Conservation (phyloP, 2,329 filamentous ascomycete genomes). For the Exophiala sp. region DNA sequence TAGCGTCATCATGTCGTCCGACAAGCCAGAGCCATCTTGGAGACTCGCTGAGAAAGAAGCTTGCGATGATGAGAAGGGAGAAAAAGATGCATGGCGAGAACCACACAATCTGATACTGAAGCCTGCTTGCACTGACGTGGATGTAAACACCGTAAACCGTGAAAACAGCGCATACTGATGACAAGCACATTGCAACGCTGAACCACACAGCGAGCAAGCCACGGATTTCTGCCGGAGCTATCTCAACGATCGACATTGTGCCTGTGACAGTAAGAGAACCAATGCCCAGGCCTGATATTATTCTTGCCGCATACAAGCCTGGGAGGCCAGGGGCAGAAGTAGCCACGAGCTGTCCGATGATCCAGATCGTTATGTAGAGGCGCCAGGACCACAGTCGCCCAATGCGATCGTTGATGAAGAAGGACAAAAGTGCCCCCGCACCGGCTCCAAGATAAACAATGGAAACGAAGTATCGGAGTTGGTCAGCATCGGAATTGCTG, state of each 20-base stretch:
- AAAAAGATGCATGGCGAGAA: constrained; percentile 34
- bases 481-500: constrained; percentile 27
- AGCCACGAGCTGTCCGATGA: constrained; percentile 29
- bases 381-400: constrained; percentile 41
- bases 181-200: constrained; percentile 37
- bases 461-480: constrained; percentile 39
- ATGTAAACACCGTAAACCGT: constrained; percentile 36
- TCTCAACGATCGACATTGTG: constrained; percentile 40
- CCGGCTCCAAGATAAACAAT: constrained; percentile 36
- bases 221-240: constrained; percentile 40
- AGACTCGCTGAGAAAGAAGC: constrained; percentile 35
- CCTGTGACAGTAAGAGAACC: constrained; percentile 40
- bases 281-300: constrained; percentile 40
- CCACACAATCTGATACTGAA: constrained; percentile 37
- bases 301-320: constrained; percentile 37
- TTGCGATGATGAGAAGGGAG: constrained; percentile 28
- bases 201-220: constrained; percentile 40
- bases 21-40: constrained; percentile 37
- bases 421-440: constrained; percentile 34
- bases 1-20: constrained; percentile 31
- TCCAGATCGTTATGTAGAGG: constrained; percentile 35
- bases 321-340: constrained; percentile 21
- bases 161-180: constrained; percentile 34
- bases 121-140: constrained; percentile 29
- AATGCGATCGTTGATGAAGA: constrained; percentile 41